Percentiles rank a stretch among this genome's conserved stretches.
Conservation (phyloP, 2,329 filamentous ascomycete genomes). For the Leptographium procerum region DNA sequence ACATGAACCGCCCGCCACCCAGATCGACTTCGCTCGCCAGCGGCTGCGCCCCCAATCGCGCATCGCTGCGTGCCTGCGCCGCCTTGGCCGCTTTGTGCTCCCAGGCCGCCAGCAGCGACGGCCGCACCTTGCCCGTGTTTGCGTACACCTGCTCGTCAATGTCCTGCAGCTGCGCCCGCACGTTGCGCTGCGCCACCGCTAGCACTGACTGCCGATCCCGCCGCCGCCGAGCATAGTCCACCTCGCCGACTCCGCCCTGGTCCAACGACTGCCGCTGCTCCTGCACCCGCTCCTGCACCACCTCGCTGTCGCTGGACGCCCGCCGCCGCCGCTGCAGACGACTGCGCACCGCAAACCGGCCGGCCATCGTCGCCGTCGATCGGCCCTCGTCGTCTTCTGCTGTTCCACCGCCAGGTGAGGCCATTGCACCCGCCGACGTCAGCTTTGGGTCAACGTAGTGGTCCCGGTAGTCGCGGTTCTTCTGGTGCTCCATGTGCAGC, state of each 20-base stretch:
- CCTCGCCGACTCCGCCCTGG: neutral
- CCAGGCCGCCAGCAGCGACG: constrained; percentile 63
- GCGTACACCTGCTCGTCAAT: constrained; percentile 75
- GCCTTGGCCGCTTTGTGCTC: constrained; percentile 62
- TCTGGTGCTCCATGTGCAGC: constrained; percentile 59
- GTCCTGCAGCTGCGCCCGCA: constrained; percentile 62
- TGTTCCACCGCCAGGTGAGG: neutral
- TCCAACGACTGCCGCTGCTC: neutral
- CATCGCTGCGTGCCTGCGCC: constrained; percentile 53
- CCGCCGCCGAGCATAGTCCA: constrained; percentile 52
- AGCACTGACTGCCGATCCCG: constrained; percentile 66
- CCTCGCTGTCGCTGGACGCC: constrained; percentile 54
- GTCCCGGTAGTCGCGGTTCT: constrained; percentile 54
- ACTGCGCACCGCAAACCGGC: neutral
- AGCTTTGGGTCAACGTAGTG: constrained; percentile 51
- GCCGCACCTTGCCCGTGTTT: constrained; percentile 62
- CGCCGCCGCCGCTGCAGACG: constrained; percentile 37
- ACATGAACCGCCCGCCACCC: constrained; percentile 71
- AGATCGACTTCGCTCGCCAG: constrained; percentile 48
- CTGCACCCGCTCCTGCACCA: constrained; percentile 34
- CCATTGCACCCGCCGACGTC: constrained; percentile 20
- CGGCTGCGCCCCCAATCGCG: constrained; percentile 42
- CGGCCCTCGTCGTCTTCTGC: no score
- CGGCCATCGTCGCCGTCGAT: neutral
- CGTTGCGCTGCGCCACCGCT: constrained; percentile 72